Evolutionary conservation across 345 rosid genomes (phyloP), one percentile per base, ranked within the genome.

Genomic region (Ailanthus altissimus): DNA sequence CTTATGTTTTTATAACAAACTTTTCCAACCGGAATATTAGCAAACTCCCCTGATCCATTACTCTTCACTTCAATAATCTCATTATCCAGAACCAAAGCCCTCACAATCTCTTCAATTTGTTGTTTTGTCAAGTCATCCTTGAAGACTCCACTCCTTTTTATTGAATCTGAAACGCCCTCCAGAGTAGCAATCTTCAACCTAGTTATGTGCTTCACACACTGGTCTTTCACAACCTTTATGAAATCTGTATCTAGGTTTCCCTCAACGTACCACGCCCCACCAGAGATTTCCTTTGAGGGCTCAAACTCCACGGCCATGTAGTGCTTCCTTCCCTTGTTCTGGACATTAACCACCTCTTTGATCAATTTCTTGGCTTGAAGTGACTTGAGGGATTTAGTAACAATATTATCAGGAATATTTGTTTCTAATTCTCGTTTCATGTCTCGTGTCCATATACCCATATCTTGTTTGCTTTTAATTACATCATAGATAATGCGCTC

Each of bases 181-280:
- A 91, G 62, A 0, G 98, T 92, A 15, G 85, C 86, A 75, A 88
- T 79, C 77, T 78, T 84, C 62, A 42, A 72, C 63, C 54, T 79
- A 13, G 62, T 42, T 28, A 93, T 74, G 46, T 81, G 62, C 78
- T 50, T 70, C 50, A 80, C 77, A 60, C 95, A 96, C 2, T 38
- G 54, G 15, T 70, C 58, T 74, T 87, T 92, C 65, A 92, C 65
- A 4, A 66, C 16, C 26, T 80, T 75, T 56, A 93, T 89, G 59
- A 83, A 86, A 21, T 80, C 81, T 0, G 79, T 60, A 50, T 93
- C 88, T 10, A 96, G 92, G 49, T 73, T 71, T 2, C 98, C 98
- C 62, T 86, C 88, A 3, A 4, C 64, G 75, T 91, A 96, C 97
- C 97, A 96, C 6, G 88, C 84, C 43, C 98, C 98, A 5, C 97